Evolutionary conservation across 441 rosid genomes (phyloP), one percentile per base, ranked within the genome.

Genomic region (Croton setiger): DNA sequence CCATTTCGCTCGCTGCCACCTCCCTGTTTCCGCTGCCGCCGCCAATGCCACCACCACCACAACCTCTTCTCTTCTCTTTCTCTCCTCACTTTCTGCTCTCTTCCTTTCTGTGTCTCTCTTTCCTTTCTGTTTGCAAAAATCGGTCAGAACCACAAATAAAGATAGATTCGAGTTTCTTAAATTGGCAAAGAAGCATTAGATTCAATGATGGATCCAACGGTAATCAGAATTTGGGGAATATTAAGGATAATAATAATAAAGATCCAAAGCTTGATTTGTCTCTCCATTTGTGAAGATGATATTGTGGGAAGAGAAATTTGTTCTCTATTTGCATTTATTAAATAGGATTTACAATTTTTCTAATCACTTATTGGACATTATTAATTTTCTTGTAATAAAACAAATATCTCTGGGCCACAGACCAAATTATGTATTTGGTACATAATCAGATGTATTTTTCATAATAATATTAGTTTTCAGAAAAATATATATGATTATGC

Each of bases 231-330:
- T 66, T 63, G 33, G 76, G 7, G 17, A 10, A 14, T 12, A 23
- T 15, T 15, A 2, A 48, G 31, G 76, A 52, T 9, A 76, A 75
- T 36, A 72, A 74, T 53, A 75, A 79, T n/a, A n/a, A n/a, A 59
- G 88, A 86, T 74, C 79, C 72, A 21, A 84, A 80, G 61, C 83
- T 92, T 70, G 98, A 92, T 76, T 76, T 92, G 33, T 86, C 98
- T 53, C 96, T 92, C 68, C 96, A 86, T 82, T 78, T 92, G 60
- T 92, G 77, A 89, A 71, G 6, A 35, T 48, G 53, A 33, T 13
- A 15, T 47, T 3, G 45, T n/a, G 47, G 27, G 4, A 27, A 39
- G 37, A 60, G 27, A 71, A n/a, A 15, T 27, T 7, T 15, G 47
- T 36, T 31, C 18, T 59, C 1, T 18, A 17, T 60, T 17, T 10